Evolutionary conservation across 75 land plant genomes (phyloP).

Genomic region (Picea sitchensis): DNA sequence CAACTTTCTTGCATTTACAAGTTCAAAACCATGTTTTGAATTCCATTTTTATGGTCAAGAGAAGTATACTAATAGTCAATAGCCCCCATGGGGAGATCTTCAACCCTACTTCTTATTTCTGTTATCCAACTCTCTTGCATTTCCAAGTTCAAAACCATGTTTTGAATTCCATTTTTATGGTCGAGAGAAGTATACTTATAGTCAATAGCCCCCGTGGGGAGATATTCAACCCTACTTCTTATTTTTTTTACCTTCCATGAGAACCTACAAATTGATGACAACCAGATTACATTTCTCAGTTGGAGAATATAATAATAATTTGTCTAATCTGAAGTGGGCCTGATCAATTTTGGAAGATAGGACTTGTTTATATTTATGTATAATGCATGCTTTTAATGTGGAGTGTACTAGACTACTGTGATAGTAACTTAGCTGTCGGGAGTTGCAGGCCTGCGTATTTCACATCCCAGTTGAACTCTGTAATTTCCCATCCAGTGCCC

Average conservation of each 20-base stretch:
- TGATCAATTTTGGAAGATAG: neutral
- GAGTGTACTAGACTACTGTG: neutral
- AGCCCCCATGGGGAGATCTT: too few species aligned
- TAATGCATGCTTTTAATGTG: neutral
- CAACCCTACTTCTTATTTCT: too few species aligned
- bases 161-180: too few species aligned
- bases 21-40: too few species aligned
- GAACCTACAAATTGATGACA: constrained; percentile 4
- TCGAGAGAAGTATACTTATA: too few species aligned
- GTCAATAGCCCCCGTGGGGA: too few species aligned
- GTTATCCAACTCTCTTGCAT: too few species aligned
- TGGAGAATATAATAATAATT: neutral
- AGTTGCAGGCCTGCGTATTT: constrained; percentile 63
- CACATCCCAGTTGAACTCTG: constrained; percentile 65
- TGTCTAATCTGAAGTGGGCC: neutral
- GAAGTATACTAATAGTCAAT: too few species aligned
- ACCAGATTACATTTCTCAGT: neutral
- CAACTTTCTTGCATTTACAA: too few species aligned
- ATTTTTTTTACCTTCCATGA: constrained; percentile 21
- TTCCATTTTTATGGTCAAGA: too few species aligned
- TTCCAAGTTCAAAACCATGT: too few species aligned
- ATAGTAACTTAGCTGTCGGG: constrained; percentile 42
- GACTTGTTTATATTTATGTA: neutral
- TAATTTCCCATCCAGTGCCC: constrained; percentile 52
- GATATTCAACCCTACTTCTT: too few species aligned